Evolutionary conservation across 2,329 filamentous ascomycete genomes (phyloP).

Genomic region (Colletotrichum chrysophilum): DNA sequence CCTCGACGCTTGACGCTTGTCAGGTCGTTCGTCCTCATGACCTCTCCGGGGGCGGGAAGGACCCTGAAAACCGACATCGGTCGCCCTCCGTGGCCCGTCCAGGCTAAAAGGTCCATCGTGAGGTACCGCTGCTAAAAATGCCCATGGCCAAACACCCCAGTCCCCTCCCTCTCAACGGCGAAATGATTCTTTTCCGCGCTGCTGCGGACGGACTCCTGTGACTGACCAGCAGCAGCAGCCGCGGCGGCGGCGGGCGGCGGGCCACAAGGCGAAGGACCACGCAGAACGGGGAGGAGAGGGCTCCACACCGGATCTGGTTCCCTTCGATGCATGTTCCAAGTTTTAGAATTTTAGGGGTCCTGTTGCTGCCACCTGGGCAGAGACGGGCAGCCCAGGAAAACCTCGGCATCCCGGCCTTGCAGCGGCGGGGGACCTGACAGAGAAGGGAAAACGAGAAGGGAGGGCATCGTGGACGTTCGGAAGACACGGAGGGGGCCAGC

Average conservation of each 20-base stretch:
- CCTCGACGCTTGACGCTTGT: conserved; percentile 11
- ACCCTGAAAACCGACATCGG: conserved; percentile 20
- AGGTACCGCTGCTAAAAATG: neutral
- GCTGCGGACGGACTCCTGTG: neutral
- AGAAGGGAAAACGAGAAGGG: neutral
- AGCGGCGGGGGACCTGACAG: neutral
- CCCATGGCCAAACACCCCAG: neutral
- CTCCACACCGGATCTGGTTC: conserved; percentile 8
- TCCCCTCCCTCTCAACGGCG: neutral
- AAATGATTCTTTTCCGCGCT: neutral
- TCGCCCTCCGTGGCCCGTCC: neutral
- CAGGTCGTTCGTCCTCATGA: conserved; percentile 15
- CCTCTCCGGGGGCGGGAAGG: conserved; percentile 6
- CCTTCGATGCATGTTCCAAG: conserved; percentile 16
- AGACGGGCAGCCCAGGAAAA: neutral
- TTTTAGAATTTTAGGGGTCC: conserved; percentile 17
- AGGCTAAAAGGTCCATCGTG: neutral
- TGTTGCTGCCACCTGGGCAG: neutral
- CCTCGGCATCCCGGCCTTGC: conserved; percentile 9
- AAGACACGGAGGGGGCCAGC: neutral
- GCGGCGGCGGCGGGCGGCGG: neutral
- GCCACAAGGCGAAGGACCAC: neutral
- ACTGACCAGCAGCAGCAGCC: neutral
- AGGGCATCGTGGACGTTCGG: neutral
- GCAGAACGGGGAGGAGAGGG: neutral